Percentiles rank a stretch among this genome's conserved stretches.
Evolutionary conservation across 1,284 basidiomycete species (phyloP).

Genomic region (Moesziomyces antarcticus): DNA sequence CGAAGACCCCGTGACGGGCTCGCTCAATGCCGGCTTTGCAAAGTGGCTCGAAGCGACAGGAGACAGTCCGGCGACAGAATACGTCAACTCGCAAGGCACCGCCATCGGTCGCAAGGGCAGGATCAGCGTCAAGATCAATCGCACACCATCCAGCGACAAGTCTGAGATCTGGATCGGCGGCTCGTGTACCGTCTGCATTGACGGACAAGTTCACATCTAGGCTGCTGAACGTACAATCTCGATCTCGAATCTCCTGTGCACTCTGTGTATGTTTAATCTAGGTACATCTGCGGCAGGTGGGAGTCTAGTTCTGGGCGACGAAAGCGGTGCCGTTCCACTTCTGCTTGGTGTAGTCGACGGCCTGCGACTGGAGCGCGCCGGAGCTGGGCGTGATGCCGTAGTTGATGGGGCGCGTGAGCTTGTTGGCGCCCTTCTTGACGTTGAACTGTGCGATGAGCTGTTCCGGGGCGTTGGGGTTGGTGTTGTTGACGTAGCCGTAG

Average conservation of each 20-base stretch:
- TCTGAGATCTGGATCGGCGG: conserved; percentile 54
- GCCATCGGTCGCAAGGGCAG: conserved; percentile 44
- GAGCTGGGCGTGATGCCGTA: conserved; percentile 63
- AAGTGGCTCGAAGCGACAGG: conserved; percentile 46
- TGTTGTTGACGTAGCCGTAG: conserved; percentile 74
- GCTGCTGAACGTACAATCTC: not conserved
- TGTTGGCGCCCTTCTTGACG: conserved; percentile 71
- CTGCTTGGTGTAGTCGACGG: conserved; percentile 43
- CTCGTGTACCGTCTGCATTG: conserved; percentile 41
- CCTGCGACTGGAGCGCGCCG: conserved; percentile 43
- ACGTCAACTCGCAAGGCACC: conserved; percentile 47
- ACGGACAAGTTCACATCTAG: conserved; percentile 33
- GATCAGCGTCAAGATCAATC: conserved; percentile 36
- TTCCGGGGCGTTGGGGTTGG: conserved; percentile 72
- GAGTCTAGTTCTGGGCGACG: conserved; percentile 7
- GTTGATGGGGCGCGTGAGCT: conserved; percentile 73
- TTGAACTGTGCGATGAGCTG: conserved; percentile 65
- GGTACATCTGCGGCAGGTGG: too few relatives aligned
- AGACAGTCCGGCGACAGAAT: conserved; percentile 27
- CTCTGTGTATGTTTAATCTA: too few relatives aligned
- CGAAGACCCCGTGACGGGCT: conserved; percentile 62
- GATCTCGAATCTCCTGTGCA: too few relatives aligned
- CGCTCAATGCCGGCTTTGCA: conserved; percentile 56
- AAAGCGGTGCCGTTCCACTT: conserved; percentile 57
- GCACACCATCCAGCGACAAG: conserved; percentile 4